Percentiles rank a stretch among this genome's conserved stretches.
phyloP scores from a whole-genome alignment of 805 yeast genomes.

The Huiozyma sinensis region DNA sequence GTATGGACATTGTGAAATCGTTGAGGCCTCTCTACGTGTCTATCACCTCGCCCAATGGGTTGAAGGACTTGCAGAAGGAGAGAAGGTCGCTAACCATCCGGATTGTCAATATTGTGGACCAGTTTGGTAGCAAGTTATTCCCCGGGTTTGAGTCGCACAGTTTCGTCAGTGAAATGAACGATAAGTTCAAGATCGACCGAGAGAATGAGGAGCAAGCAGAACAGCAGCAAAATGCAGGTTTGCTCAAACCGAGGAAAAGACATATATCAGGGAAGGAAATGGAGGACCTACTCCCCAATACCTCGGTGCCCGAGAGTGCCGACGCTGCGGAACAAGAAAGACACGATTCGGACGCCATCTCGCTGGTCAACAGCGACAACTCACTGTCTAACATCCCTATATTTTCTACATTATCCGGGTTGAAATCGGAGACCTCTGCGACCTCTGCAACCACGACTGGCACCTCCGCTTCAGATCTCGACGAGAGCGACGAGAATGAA shows the following conservation, averaged over 20 bases:
- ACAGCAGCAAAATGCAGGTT: constrained; percentile 30
- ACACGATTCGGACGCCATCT: constrained; percentile 36
- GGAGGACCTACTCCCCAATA: constrained; percentile 1
- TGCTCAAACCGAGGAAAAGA: constrained; percentile 25
- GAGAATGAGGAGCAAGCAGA: constrained; percentile 15
- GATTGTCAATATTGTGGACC: constrained; percentile 71
- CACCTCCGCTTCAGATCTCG: constrained; percentile 15
- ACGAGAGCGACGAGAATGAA: background rate
- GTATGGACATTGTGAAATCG: constrained; percentile 79
- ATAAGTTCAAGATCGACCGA: background rate
- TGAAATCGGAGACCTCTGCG: constrained; percentile 3
- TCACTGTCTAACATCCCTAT: constrained; percentile 32
- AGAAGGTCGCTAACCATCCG: constrained; percentile 56
- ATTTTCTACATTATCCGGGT: constrained; percentile 23
- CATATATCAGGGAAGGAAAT: constrained; percentile 13
- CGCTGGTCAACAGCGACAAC: constrained; percentile 27
- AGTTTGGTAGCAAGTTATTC: constrained; percentile 72
- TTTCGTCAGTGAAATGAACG: constrained; percentile 5
- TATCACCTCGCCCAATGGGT: constrained; percentile 45
- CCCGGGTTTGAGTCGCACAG: constrained; percentile 61
- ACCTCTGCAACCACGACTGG: too few relatives aligned
- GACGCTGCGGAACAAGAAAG: constrained; percentile 5
- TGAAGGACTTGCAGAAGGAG: constrained; percentile 46
- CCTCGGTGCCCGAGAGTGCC: constrained; percentile 6
- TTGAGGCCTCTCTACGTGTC: constrained; percentile 70